Evolutionary conservation across 106 monocot genomes (phyloP), one percentile per base, ranked within the genome.

Genomic region (Dendrobium officinale): DNA sequence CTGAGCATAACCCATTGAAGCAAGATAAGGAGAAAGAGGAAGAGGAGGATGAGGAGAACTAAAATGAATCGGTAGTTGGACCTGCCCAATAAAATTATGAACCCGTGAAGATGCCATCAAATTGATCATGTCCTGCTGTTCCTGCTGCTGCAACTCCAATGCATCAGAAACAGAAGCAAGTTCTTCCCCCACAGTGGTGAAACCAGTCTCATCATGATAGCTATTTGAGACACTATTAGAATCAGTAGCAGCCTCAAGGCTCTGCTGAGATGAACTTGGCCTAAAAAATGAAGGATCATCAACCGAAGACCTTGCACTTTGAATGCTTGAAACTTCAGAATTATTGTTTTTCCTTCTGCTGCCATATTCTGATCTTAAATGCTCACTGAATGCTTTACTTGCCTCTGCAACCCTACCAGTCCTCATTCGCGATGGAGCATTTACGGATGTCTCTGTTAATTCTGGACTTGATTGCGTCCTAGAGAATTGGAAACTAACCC

Each of bases 401-500:
- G 73, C 73, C 41, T 88, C 85, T 49, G 78, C 40, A 26, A 81
- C 75, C 83, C 77, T 80, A 67, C n/a, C 78, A 55, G 20, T 87
- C 64, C 83, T 87, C 9, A 73, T 81, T 68, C 51, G 67, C 78
- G 86, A 80, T 2, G 75, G 77, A 77, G 70, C 73, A 15, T 82
- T 85, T 20, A 77, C 27, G 72, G 90, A 86, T 64, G 93, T 31
- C 59, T 86, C 88, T 29, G 86, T 88, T 67, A 97, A 82, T 41
- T 91, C 92, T 56, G 97, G 94, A 81, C 92, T 97, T 19, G 97
- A 97, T 18, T 74, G 90, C 37, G 94, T 92, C 84, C 97, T 90
- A 47, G 85, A 82, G 83, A 97, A 92, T 9, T 84, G 87, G 75
- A 85, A 88, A 72, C 85, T 95, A 18, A 43, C 79, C 31, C 81